Conservation (phyloP, 176 grass and related monocot genomes). For the Tuctoria greenei region DNA sequence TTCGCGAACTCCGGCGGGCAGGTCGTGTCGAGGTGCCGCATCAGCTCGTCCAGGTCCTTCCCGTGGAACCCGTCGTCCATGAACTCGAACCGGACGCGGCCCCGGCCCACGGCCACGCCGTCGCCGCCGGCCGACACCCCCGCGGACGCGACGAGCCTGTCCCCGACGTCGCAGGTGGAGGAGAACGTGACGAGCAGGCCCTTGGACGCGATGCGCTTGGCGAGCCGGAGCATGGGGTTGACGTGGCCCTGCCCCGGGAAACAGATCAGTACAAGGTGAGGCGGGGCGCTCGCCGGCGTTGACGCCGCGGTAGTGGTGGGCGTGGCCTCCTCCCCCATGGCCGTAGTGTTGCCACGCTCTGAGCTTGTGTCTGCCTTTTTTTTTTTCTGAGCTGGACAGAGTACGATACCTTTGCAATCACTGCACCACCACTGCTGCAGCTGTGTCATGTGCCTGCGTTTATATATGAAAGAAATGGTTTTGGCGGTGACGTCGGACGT, state of each 20-base stretch:
- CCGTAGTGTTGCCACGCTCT: too few species aligned
- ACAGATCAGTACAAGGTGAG: constrained; percentile 58
- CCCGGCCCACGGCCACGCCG: constrained; percentile 43
- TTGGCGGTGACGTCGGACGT: background rate
- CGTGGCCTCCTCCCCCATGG: constrained; percentile 28
- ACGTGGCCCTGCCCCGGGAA: constrained; percentile 72
- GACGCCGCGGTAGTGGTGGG: background rate
- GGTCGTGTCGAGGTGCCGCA: constrained; percentile 37
- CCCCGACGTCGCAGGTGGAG: constrained; percentile 43
- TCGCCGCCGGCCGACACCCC: background rate
- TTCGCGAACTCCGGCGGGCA: constrained; percentile 16
- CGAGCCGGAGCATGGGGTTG: constrained; percentile 73
- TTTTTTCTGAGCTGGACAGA: background rate
- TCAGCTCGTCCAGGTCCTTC: constrained; percentile 25
- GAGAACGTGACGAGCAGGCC: constrained; percentile 65
- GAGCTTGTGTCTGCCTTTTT: background rate
- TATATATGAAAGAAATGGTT: background rate
- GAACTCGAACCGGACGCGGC: constrained; percentile 73
- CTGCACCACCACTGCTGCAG: background rate
- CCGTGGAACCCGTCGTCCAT: constrained; percentile 24
- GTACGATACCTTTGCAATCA: background rate
- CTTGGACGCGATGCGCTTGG: constrained; percentile 68
- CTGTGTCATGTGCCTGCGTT: too few species aligned
- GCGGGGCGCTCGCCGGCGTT: background rate
- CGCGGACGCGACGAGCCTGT: constrained; percentile 35